These are phyloP conservation scores for Prunus salicina DNA, from an alignment of 306 rosid genomes.

Conservation along the genomic window DNA sequence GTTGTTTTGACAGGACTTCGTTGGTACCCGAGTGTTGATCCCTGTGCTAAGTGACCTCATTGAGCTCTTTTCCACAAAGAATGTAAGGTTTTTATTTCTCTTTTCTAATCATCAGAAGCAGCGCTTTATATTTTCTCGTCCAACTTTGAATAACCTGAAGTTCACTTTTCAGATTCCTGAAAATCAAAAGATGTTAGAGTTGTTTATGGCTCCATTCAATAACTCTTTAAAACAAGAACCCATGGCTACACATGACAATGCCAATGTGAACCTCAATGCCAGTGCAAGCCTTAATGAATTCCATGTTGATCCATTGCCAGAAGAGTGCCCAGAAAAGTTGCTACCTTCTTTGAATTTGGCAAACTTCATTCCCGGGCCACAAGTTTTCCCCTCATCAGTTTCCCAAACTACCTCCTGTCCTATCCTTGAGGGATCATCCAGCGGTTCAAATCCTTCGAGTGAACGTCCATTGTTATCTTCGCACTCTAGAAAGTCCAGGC, in stretches of 20 bases:
- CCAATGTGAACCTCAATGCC: slow-evolving; percentile 23
- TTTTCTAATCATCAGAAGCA: neutral
- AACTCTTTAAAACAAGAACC: slow-evolving; percentile 42
- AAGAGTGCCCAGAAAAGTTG: slow-evolving; percentile 20
- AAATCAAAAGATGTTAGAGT: slow-evolving; percentile 48
- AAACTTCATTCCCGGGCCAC: slow-evolving; percentile 30
- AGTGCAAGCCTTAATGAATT: slow-evolving; percentile 31
- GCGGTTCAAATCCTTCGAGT: slow-evolving; percentile 50
- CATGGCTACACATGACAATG: slow-evolving; percentile 23
- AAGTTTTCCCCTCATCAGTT: slow-evolving; percentile 20
- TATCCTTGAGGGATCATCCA: slow-evolving; percentile 56
- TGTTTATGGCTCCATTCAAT: slow-evolving; percentile 40
- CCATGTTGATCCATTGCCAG: slow-evolving; percentile 15
- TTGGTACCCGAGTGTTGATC: slow-evolving; percentile 67
- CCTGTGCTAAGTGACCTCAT: slow-evolving; percentile 68
- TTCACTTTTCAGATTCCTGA: slow-evolving; percentile 51
- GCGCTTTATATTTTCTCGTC: neutral
- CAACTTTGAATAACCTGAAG: slow-evolving; percentile 1
- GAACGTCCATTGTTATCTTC: slow-evolving; percentile 35
- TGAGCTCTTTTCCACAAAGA: slow-evolving; percentile 63
- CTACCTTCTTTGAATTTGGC: slow-evolving; percentile 8
- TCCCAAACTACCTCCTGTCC: slow-evolving; percentile 38
- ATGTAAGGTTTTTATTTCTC: slow-evolving; percentile 36
- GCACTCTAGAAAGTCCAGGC: slow-evolving; percentile 16
- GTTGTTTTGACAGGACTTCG: slow-evolving; percentile 40